These are phyloP conservation scores for Sextonia rubra DNA, from an alignment of 164 flowering plant species.

Conservation along the genomic window DNA sequence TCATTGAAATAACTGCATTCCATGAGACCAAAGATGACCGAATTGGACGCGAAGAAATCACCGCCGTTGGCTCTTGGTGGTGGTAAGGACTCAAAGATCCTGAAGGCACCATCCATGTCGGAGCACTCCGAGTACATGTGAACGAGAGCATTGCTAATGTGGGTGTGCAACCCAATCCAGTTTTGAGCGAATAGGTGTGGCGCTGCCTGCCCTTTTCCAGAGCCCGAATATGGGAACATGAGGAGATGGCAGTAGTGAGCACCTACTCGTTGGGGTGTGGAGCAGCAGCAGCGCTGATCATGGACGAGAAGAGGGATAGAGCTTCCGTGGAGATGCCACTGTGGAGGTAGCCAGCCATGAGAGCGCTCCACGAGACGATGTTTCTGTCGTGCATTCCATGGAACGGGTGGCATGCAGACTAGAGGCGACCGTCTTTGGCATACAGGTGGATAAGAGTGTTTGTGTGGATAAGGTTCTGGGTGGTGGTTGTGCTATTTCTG, in stretches of 20 bases:
- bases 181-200: constrained; percentile 54
- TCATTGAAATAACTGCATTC: constrained; percentile 34
- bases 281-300: constrained; percentile 21
- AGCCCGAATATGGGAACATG: constrained; percentile 39
- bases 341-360: constrained; percentile 56
- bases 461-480: constrained; percentile 12
- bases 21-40: constrained; percentile 40
- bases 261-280: constrained; percentile 51
- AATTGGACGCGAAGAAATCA: constrained; percentile 50
- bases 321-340: constrained; percentile 37
- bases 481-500: constrained; percentile 22
- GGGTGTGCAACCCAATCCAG: constrained; percentile 48
- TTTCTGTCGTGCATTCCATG: constrained; percentile 52
- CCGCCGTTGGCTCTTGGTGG: constrained; percentile 6
- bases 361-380: constrained; percentile 55
- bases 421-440: constrained; percentile 38
- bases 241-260: constrained; percentile 47
- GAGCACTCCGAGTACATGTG: constrained; percentile 43
- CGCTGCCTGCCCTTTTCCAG: constrained; percentile 47
- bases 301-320: constrained; percentile 39
- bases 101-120: constrained; percentile 37
- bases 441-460: constrained; percentile 56
- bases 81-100: constrained; percentile 32
- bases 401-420: constrained; percentile 45
- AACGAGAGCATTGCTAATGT: constrained; percentile 61